Evolutionary conservation across 2,329 filamentous ascomycete genomes (phyloP), one percentile per base, ranked within the genome.

Genomic region (Fusarium sp.): DNA sequence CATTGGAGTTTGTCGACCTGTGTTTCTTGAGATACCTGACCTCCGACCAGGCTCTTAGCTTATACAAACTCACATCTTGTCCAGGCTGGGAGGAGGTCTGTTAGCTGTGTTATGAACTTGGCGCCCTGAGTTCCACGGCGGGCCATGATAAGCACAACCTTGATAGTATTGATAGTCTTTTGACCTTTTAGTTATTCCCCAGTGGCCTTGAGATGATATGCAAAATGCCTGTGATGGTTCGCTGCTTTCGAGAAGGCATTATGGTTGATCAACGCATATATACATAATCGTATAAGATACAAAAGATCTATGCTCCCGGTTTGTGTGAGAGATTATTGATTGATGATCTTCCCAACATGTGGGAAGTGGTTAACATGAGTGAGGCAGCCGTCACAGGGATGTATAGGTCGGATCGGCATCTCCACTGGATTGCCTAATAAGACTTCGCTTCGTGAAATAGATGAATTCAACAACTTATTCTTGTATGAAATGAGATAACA

Each of bases 111-210:
- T 38, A 80, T 7, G 78, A 77, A 4, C 79, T 79, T 2, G 79
- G 77, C 21, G 81, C 76, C 0, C 79, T 80, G n/a, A n/a, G n/a
- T 40, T 66, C 64, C 69, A 72, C 17, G 68, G 45, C 4, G 68
- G 48, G n/a, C 69, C 61, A 46, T 68, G 15, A 4, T 59, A 51
- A 6, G 42, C 6, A 14, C 32, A 44, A 3, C 55, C n/a, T 2
- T 57, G 28, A 65, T 65, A 72, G 9, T 49, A 43, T 6, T 44
- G 40, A 38, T 67, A 72, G 20, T 30, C 32, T 0, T 59, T 30
- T 19, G 43, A 55, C 3, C 20, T 39, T 6, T 46, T 10, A 72
- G 24, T 69, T 69, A 69, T 39, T 44, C 47, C 7, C 62, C 62
- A 17, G 69, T 70, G 9, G 52, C 62, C 7, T 53, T 21, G 3